phyloP scores from a whole-genome alignment of 2,329 filamentous ascomycete species.

The Talaromyces sp. region DNA sequence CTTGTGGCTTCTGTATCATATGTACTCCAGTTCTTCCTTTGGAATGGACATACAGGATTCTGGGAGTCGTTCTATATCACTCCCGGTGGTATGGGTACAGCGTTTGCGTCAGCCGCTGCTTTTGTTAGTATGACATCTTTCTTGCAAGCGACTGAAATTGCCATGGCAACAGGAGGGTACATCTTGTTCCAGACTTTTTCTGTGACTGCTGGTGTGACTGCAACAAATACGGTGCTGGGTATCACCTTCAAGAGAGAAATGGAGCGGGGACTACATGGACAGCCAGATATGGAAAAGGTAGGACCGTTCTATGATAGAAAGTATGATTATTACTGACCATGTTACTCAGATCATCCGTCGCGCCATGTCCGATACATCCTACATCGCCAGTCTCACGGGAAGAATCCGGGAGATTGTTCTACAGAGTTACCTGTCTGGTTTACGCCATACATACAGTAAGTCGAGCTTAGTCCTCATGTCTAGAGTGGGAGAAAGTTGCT shows the following conservation, averaged over 20 bases:
- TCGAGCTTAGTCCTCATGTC: neutral
- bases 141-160: constrained; percentile 46
- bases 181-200: constrained; percentile 48
- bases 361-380: constrained; percentile 41
- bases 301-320: neutral
- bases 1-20: constrained; percentile 53
- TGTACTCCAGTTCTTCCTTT: constrained; percentile 51
- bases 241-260: constrained; percentile 34
- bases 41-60: constrained; percentile 58
- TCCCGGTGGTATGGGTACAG: constrained; percentile 54
- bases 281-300: constrained; percentile 18
- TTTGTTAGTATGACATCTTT: constrained; percentile 52
- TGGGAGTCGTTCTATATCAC: constrained; percentile 59
- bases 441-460: constrained; percentile 31
- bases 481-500: neutral
- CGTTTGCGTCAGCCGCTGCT: constrained; percentile 44
- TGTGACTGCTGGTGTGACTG: constrained; percentile 40
- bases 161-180: constrained; percentile 49
- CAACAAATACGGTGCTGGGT: constrained; percentile 38
- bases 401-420: constrained; percentile 28
- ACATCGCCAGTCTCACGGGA: constrained; percentile 34
- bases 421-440: constrained; percentile 27
- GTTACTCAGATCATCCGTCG: constrained; percentile 40
- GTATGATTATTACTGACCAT: neutral
- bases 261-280: constrained; percentile 25